Base-by-base conservation (phyloP, 2,329 filamentous ascomycete genomes). In the Calonectria henricotiae region DNA sequence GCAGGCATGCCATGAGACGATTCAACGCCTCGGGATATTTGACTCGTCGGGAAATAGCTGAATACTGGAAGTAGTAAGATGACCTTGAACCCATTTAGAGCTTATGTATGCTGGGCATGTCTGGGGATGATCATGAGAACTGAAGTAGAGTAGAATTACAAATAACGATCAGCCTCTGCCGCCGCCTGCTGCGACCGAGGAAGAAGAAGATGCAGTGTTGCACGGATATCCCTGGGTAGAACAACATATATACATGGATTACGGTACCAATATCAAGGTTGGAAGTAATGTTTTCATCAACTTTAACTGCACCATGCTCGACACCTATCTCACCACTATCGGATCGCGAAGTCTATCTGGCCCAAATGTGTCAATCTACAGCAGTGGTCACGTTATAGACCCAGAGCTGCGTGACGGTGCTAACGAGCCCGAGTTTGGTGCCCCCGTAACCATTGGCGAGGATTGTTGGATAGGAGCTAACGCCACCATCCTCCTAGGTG, bases 401-500 rank as follows among this genome's bases (percentile, higher is more conserved):
- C 93, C 93, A 0, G 86, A 86, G 0, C 74, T 96, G 6, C 89
- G 94, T 35, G 92, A 95, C 77, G 94, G 94, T 0, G 91, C 88
- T 0, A 85, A 88, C 15, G 94, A 94, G 0, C 94, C 94, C 0
- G 95, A 98, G 80, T 77, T 84, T 11, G 95, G 94, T 0, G 90
- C 89, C 74, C 89, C 92, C 12, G 93, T 98, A 71, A 88, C 85
- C 37, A 90, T 97, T 64, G 94, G 92, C 0, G 91, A 95, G 73
- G 94, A 97, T 83, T 93, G 93, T 82, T 94, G 93, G 93, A 82
- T 96, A 32, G 93, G 91, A 1, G 93, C 93, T 0, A 92, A 91
- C 77, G 91, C 90, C 5, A 89, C 86, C 23, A 89, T 97, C 23
- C 83, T 95, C 49, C 90, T 93, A 0, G 94, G 94, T 0, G 90